These are phyloP conservation scores for Lipomyces sp. DNA, from an alignment of 805 yeast genomes.

Conservation along the genomic window DNA sequence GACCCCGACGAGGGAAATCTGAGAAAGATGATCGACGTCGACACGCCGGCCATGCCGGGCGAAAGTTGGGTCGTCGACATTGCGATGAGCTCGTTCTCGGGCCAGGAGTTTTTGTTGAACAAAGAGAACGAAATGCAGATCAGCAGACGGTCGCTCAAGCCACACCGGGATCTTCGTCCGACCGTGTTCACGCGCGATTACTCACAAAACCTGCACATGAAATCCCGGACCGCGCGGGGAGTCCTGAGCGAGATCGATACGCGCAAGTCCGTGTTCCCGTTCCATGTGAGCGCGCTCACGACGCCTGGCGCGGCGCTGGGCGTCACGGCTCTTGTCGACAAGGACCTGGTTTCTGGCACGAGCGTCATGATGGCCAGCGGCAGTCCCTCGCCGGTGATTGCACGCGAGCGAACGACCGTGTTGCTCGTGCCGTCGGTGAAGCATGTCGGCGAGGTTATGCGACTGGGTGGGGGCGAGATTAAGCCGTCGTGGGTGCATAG, in stretches of 20 bases:
- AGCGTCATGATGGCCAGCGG: constrained; percentile 19
- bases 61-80: constrained; percentile 86
- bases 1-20: constrained; percentile 28
- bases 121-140: constrained; percentile 33
- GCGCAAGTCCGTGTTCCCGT: constrained; percentile 81
- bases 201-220: constrained; percentile 47
- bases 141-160: constrained; percentile 35
- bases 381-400: constrained; percentile 50
- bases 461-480: constrained; percentile 77
- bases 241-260: constrained; percentile 69
- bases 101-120: constrained; percentile 45
- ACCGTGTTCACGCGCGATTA: constrained; percentile 81
- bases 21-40: constrained; percentile 39
- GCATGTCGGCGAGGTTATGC: constrained; percentile 54
- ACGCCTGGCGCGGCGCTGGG: constrained; percentile 26
- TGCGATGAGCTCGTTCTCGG: constrained; percentile 66
- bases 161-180: constrained; percentile 44
- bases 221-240: constrained; percentile 68
- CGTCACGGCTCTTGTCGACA: constrained; percentile 15
- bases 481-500: constrained; percentile 90
- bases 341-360: constrained; percentile 13
- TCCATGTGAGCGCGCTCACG: constrained; percentile 46
- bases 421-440: constrained; percentile 47
- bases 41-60: constrained; percentile 69
- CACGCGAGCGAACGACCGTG: constrained; percentile 78